Percentiles rank a stretch among this genome's conserved stretches.
Conservation (phyloP, 352 stramenopile genomes). For the Sclerospora graminicola region DNA sequence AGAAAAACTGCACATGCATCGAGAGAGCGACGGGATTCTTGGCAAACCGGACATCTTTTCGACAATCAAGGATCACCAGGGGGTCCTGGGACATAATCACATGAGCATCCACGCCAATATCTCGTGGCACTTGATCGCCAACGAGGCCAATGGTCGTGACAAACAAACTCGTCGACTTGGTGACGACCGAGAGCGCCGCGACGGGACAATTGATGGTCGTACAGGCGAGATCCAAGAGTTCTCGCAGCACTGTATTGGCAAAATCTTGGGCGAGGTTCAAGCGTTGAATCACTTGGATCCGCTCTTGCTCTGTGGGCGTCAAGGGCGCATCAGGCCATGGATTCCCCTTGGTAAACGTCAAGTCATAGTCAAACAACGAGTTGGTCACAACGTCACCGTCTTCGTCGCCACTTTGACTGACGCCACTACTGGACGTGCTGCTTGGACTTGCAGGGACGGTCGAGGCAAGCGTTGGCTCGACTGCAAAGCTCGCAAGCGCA, state of each 20-base stretch:
- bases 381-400: constrained; percentile 52
- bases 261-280: constrained; percentile 75
- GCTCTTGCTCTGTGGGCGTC: constrained; percentile 38
- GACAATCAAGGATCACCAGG: constrained; percentile 62
- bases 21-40: constrained; percentile 66
- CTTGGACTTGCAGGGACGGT: constrained; percentile 20
- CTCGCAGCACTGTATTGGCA: constrained; percentile 58
- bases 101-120: constrained; percentile 65
- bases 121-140: constrained; percentile 66
- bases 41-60: constrained; percentile 64
- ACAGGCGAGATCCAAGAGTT: constrained; percentile 61
- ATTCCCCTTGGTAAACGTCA: constrained; percentile 65
- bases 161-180: constrained; percentile 59
- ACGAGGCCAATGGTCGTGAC: constrained; percentile 65
- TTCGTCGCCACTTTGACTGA: constrained; percentile 27
- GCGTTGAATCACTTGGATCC: constrained; percentile 43
- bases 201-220: constrained; percentile 63
- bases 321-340: constrained; percentile 65
- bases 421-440: constrained; percentile 23
- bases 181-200: constrained; percentile 58
- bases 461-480: constrained; percentile 25
- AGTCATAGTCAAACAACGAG: constrained; percentile 48
- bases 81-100: constrained; percentile 66
- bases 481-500: constrained; percentile 25
- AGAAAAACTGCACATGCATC: constrained; percentile 71